These are phyloP conservation scores for Phytopythium boreale DNA, from an alignment of 352 stramenopile species.

Conservation along the genomic window DNA sequence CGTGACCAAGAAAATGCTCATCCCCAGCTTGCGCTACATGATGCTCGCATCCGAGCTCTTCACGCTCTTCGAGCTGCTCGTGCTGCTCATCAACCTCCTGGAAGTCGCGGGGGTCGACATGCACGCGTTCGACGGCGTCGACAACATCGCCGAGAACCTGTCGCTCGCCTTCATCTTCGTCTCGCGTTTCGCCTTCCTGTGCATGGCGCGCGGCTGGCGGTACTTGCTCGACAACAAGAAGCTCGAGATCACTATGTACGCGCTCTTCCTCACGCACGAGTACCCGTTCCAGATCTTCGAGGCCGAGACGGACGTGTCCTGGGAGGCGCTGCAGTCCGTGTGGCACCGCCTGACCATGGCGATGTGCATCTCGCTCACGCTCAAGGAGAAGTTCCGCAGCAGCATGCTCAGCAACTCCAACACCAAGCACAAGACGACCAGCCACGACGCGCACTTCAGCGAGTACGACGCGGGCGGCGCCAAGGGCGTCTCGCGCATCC, in stretches of 20 bases:
- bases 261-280: constrained; percentile 32
- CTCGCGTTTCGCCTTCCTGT: constrained; percentile 29
- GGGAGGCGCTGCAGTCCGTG: constrained; percentile 26
- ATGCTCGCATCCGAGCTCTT: constrained; percentile 22
- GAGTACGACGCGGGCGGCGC: no score
- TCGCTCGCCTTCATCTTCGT: constrained; percentile 22
- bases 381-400: constrained; percentile 10
- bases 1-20: constrained; percentile 20
- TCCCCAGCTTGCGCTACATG: constrained; percentile 21
- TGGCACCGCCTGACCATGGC: constrained; percentile 25
- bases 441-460: no score
- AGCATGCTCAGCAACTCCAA: constrained; percentile 4
- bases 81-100: constrained; percentile 13
- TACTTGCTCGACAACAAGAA: constrained; percentile 12
- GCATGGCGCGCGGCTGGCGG: constrained; percentile 12
- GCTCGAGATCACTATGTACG: constrained; percentile 13
- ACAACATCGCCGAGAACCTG: constrained; percentile 18
- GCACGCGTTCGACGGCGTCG: neutral
- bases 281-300: constrained; percentile 35
- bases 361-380: constrained; percentile 16
- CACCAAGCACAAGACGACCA: no score
- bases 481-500: no score
- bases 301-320: constrained; percentile 15
- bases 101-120: constrained; percentile 3
- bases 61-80: constrained; percentile 7